Evolutionary conservation across 768 basidiomycete species (phyloP).

Genomic region (Tricholoma sp.): DNA sequence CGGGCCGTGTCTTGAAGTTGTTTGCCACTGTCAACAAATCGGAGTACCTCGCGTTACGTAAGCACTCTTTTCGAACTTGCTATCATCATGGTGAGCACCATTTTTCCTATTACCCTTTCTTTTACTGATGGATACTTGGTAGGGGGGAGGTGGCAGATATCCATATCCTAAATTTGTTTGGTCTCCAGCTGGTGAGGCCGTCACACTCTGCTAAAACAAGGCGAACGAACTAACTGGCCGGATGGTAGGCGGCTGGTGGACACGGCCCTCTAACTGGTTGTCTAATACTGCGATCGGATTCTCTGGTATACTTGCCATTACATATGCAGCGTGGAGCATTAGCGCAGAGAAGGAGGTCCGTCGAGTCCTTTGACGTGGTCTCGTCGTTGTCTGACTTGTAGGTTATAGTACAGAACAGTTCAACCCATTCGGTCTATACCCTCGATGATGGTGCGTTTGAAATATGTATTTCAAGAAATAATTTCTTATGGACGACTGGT

Average conservation of each 20-base stretch:
- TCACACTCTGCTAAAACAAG: constrained; percentile 12
- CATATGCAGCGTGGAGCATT: constrained; percentile 61
- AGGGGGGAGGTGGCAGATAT: constrained; percentile 86
- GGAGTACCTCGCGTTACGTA: constrained; percentile 16
- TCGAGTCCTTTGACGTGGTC: neutral
- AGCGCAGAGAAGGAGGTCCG: constrained; percentile 81
- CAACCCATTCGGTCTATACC: constrained; percentile 71
- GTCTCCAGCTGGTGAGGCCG: constrained; percentile 76
- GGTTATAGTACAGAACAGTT: constrained; percentile 45
- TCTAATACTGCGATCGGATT: constrained; percentile 75
- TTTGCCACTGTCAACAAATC: constrained; percentile 5
- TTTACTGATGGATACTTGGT: neutral
- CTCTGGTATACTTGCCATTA: constrained; percentile 60
- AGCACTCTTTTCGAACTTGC: constrained; percentile 5
- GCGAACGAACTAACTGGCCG: neutral
- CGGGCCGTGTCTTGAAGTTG: too few relatives aligned
- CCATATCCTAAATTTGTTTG: constrained; percentile 94
- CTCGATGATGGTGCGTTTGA: constrained; percentile 61
- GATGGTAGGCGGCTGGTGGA: constrained; percentile 89
- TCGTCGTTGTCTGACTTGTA: constrained; percentile 1
- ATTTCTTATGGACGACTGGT: neutral
- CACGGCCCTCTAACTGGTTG: constrained; percentile 85
- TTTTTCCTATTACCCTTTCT: neutral
- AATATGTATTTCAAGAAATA: neutral
- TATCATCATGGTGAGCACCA: constrained; percentile 9